phyloP scores from a whole-genome alignment of 768 basidiomycete species.

The Suillus alpinus region DNA sequence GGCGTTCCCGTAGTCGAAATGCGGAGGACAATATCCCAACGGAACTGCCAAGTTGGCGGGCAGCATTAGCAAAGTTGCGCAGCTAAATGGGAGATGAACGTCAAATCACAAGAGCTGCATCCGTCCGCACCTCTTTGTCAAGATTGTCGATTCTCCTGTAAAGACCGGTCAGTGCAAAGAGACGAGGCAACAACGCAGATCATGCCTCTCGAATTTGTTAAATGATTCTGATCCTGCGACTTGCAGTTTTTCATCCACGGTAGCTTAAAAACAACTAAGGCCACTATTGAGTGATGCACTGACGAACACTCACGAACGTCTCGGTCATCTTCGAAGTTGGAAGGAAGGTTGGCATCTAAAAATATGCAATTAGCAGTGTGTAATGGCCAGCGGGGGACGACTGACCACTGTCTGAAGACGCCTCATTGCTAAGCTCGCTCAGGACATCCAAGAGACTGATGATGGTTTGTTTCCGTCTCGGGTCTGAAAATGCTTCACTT shows the following conservation, averaged over 20 bases:
- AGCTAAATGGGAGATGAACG: constrained; percentile 32
- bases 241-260: constrained; percentile 49
- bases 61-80: constrained; percentile 52
- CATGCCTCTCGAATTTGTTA: constrained; percentile 45
- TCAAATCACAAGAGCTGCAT: background rate
- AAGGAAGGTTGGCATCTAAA: constrained; percentile 30
- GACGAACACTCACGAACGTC: constrained; percentile 40
- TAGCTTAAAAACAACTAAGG: constrained; percentile 30
- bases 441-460: constrained; percentile 46
- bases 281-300: background rate
- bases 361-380: constrained; percentile 8
- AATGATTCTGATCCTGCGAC: constrained; percentile 50
- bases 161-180: constrained; percentile 4
- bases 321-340: constrained; percentile 39
- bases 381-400: constrained; percentile 1
- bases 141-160: constrained; percentile 44
- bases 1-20: constrained; percentile 47
- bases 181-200: constrained; percentile 1
- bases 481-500: constrained; percentile 22
- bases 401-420: constrained; percentile 33
- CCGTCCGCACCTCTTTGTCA: constrained; percentile 42
- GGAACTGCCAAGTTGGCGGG: constrained; percentile 53
- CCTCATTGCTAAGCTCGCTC: constrained; percentile 42
- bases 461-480: constrained; percentile 44
- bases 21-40: constrained; percentile 56